Percentiles rank a stretch among this genome's conserved stretches.
Conservation (phyloP, 1,284 basidiomycete species). For the Hemileia vastatrix region DNA sequence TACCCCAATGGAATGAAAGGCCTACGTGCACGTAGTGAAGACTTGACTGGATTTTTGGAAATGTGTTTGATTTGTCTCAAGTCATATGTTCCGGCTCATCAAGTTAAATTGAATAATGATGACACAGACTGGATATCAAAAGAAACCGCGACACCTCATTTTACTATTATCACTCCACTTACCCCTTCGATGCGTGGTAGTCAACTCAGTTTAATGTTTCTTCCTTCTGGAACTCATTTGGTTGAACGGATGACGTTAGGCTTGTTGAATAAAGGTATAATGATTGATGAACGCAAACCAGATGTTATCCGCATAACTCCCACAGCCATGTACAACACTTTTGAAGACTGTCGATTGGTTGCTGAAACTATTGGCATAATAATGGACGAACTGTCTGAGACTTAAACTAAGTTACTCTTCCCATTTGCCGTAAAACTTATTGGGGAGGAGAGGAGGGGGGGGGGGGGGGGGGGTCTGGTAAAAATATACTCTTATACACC, state of each 20-base stretch:
- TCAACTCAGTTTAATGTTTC: slow-evolving; percentile 72
- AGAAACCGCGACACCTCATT: slow-evolving; percentile 49
- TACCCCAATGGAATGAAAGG: slow-evolving; percentile 20
- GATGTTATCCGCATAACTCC: slow-evolving; percentile 82
- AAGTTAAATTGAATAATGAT: neutral
- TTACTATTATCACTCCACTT: slow-evolving; percentile 78
- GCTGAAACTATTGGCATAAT: slow-evolving; percentile 55
- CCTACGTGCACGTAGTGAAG: slow-evolving; percentile 1
- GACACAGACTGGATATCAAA: slow-evolving; percentile 29
- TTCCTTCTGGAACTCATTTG: slow-evolving; percentile 53
- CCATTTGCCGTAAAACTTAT: too few species aligned
- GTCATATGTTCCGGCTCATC: slow-evolving; percentile 41
- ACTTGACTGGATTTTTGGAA: slow-evolving; percentile 19
- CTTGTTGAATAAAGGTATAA: slow-evolving; percentile 61
- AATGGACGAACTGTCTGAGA: slow-evolving; percentile 13
- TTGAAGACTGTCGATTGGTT: slow-evolving; percentile 62
- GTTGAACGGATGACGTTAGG: slow-evolving; percentile 63
- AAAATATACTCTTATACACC: too few species aligned
- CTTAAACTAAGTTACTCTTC: neutral
- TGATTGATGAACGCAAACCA: slow-evolving; percentile 79
- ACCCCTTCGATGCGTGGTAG: slow-evolving; percentile 59
- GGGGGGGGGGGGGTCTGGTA: too few species aligned
- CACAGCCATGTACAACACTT: slow-evolving; percentile 70
- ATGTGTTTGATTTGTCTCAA: slow-evolving; percentile 41
- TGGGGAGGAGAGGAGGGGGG: too few species aligned